Conservation (phyloP, 768 basidiomycete genomes). For the Lactifluus subvellereus region DNA sequence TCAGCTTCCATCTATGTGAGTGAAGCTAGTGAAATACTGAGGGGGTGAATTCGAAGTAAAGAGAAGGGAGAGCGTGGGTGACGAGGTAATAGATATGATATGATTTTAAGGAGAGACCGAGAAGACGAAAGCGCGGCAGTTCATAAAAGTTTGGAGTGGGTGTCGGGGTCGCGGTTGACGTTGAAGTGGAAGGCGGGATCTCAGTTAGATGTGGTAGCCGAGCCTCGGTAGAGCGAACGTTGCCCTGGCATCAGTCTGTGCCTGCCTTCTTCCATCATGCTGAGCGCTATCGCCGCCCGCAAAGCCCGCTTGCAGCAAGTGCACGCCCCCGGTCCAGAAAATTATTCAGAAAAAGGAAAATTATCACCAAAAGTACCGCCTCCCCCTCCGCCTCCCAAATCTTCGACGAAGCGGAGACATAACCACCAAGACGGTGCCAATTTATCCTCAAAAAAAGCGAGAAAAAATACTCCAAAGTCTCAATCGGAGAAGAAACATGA, state of each 20-base stretch:
- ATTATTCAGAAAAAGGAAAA: neutral
- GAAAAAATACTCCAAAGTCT: slow-evolving; percentile 28
- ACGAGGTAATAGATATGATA: neutral
- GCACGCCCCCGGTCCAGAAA: neutral
- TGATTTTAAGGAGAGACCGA: slow-evolving; percentile 3
- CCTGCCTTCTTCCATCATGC: slow-evolving; percentile 36
- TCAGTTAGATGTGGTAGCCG: neutral
- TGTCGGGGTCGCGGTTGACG: neutral
- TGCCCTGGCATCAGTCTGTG: too few species aligned
- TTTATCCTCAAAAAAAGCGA: slow-evolving; percentile 29
- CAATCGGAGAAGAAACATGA: slow-evolving; percentile 27
- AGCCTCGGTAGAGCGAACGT: too few species aligned
- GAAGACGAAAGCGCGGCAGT: neutral
- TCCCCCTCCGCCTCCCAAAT: slow-evolving; percentile 20
- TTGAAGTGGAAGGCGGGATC: neutral
- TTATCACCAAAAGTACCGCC: neutral
- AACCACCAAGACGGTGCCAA: slow-evolving; percentile 19
- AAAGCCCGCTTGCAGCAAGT: slow-evolving; percentile 43
- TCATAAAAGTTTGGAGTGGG: neutral
- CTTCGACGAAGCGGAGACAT: slow-evolving; percentile 43
- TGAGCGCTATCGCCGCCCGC: slow-evolving; percentile 69
- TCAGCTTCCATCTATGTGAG: slow-evolving; percentile 3
- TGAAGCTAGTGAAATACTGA: neutral
- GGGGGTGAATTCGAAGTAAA: neutral
- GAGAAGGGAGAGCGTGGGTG: neutral